A percentile compares a stretch with the other conserved stretches of the same genome.
Evolutionary conservation across 352 stramenopile species (phyloP).

Genomic region (Aphanomyces astaci): DNA sequence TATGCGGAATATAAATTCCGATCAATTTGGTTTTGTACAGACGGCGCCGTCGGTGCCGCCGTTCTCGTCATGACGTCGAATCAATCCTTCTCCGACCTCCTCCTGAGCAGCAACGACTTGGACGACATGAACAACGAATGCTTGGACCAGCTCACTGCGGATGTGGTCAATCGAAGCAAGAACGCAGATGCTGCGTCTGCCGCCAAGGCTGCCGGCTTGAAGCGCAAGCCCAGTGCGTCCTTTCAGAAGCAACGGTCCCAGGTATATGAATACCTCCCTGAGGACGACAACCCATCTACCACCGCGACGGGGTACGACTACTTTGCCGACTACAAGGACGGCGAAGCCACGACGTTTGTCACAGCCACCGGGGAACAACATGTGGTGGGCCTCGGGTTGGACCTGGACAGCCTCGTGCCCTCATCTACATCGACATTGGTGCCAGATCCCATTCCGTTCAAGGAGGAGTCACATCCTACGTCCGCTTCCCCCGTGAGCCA

Average conservation of each 20-base stretch:
- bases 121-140: not conserved
- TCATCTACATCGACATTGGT: not conserved
- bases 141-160: not conserved
- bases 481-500: not conserved
- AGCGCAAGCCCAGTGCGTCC: slow-evolving; percentile 14
- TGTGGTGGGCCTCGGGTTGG: slow-evolving; percentile 1
- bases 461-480: not conserved
- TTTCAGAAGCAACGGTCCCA: slow-evolving; percentile 10
- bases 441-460: slow-evolving; percentile 18
- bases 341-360: slow-evolving; percentile 9
- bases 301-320: not conserved
- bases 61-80: not conserved
- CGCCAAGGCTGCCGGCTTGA: not conserved
- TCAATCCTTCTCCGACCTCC: slow-evolving; percentile 6
- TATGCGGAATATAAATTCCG: not conserved
- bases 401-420: slow-evolving; percentile 10
- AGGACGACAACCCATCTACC: not conserved
- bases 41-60: not conserved
- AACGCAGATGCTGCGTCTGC: not conserved
- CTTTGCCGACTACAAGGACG: not conserved
- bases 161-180: not conserved
- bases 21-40: not conserved
- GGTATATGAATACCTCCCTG: not conserved
- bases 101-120: not conserved
- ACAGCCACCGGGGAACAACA: not conserved